Evolutionary conservation across 345 rosid species (phyloP).

Genomic region (Acer yangbiense): DNA sequence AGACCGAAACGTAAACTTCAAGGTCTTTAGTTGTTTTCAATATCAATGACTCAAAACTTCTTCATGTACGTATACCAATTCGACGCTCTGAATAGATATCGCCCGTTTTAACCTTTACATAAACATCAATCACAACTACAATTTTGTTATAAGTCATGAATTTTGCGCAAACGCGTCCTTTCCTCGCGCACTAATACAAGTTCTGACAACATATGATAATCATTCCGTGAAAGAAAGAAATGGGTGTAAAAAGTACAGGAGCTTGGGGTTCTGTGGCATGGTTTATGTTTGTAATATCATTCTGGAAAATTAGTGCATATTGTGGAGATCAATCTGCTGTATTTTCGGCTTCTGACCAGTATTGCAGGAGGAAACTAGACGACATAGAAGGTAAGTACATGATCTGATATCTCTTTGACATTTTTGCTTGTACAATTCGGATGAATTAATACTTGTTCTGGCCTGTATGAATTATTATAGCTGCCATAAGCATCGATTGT

Average conservation of each 20-base stretch:
- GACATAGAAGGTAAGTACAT: slow-evolving; percentile 5
- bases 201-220: too few species aligned
- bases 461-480: slow-evolving; percentile 21
- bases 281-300: neutral
- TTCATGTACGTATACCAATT: neutral
- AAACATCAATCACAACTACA: too few species aligned
- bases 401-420: neutral
- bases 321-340: neutral
- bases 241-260: neutral
- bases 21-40: neutral
- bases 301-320: neutral
- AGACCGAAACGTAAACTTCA: neutral
- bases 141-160: too few species aligned
- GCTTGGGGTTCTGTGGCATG: neutral
- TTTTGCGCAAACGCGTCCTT: neutral
- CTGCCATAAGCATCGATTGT: slow-evolving; percentile 36
- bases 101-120: too few species aligned
- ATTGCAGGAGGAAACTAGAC: slow-evolving; percentile 15
- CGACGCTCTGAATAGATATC: too few species aligned
- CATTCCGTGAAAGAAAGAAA: neutral
- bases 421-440: neutral
- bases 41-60: neutral
- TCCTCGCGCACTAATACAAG: neutral
- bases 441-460: neutral
- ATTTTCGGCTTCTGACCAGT: neutral